Evolutionary conservation across 2,329 filamentous ascomycete genomes (phyloP).

Genomic region (Hypoxylon sp.): DNA sequence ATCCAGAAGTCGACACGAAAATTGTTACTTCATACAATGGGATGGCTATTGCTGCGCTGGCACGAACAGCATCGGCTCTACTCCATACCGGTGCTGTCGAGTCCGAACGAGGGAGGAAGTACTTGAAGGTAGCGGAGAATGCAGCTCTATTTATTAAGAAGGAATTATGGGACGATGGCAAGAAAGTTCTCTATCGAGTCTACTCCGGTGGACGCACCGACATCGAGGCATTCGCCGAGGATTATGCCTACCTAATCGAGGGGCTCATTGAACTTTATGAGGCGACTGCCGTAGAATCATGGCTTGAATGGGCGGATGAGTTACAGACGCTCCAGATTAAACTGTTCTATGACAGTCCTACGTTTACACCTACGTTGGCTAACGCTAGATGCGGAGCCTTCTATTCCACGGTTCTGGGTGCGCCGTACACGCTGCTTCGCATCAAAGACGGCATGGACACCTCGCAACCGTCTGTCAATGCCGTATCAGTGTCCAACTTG

Average conservation of each 20-base stretch:
- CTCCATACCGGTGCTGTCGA: conserved; percentile 68
- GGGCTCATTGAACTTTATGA: conserved; percentile 89
- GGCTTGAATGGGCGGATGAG: conserved; percentile 84
- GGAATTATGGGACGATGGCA: conserved; percentile 77
- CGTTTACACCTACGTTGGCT: conserved; percentile 52
- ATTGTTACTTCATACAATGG: conserved; percentile 91
- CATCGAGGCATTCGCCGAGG: conserved; percentile 86
- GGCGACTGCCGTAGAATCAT: conserved; percentile 80
- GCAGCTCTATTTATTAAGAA: conserved; percentile 80
- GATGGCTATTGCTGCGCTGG: conserved; percentile 86
- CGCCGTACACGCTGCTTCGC: conserved; percentile 81
- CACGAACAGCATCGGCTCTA: conserved; percentile 80
- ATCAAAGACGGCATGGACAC: conserved; percentile 97
- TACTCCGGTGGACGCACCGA: conserved; percentile 77
- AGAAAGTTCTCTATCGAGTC: conserved; percentile 78
- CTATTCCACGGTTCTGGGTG: conserved; percentile 76
- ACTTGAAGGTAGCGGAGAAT: conserved; percentile 74
- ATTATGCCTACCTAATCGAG: conserved; percentile 90
- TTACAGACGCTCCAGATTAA: conserved; percentile 82
- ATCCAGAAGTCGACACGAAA: conserved; percentile 88
- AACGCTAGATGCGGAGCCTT: conserved; percentile 72
- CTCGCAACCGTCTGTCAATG: conserved; percentile 90
- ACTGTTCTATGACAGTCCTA: conserved; percentile 80
- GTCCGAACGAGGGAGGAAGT: conserved; percentile 70
- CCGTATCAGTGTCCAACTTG: conserved; percentile 87